These are phyloP conservation scores for Eucalyptus globulus DNA, from an alignment of 345 rosid species.

Conservation along the genomic window DNA sequence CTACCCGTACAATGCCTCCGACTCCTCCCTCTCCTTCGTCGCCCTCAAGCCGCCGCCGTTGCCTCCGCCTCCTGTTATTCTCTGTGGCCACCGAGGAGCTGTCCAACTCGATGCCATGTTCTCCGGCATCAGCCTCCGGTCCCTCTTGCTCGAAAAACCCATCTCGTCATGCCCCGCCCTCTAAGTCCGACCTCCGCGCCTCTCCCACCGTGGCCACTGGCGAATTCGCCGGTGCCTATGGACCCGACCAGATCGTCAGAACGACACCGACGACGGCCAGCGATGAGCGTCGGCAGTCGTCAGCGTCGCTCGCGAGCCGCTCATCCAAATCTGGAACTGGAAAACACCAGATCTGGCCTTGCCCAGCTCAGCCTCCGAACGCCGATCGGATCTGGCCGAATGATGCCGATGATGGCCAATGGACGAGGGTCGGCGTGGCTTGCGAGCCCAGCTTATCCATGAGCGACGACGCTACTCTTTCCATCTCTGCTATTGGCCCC, in stretches of 20 bases:
- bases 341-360: not conserved
- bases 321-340: too few species aligned
- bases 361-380: not conserved
- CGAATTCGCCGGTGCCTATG: not conserved
- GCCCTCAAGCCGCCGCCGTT: slow-evolving; percentile 16
- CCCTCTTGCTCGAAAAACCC: not conserved
- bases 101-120: not conserved
- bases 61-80: not conserved
- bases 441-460: not conserved
- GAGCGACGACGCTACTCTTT: not conserved
- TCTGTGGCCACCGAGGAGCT: not conserved
- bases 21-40: slow-evolving; percentile 63
- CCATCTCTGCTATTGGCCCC: not conserved
- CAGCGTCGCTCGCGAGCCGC: not conserved
- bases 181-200: not conserved
- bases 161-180: not conserved
- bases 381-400: not conserved
- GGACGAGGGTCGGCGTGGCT: not conserved
- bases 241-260: too few species aligned
- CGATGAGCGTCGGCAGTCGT: too few species aligned
- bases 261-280: too few species aligned
- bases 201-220: not conserved
- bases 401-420: not conserved
- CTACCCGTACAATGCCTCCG: slow-evolving; percentile 40
- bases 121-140: not conserved